Evolutionary conservation across 1,284 basidiomycete genomes (phyloP).

Genomic region (Malassezia cuniculi): DNA sequence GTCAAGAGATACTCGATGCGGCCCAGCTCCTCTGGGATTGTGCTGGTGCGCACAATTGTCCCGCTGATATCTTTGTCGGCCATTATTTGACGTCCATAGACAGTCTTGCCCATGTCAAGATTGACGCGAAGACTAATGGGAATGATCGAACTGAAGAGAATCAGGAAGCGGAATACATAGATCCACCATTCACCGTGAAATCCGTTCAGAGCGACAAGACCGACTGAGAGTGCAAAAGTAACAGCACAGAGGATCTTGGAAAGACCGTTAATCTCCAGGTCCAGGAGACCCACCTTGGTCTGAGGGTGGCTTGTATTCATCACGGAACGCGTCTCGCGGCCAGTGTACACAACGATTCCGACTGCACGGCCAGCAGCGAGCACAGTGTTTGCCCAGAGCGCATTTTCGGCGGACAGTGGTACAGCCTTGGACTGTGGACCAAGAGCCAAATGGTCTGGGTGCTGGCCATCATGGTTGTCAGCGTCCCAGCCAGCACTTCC

Average conservation of each 20-base stretch:
- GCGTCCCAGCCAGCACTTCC: not conserved
- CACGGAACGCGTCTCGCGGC: constrained; percentile 86
- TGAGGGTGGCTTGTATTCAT: constrained; percentile 97
- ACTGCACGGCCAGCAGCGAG: constrained; percentile 85
- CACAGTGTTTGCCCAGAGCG: constrained; percentile 95
- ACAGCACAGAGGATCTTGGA: constrained; percentile 94
- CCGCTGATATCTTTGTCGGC: constrained; percentile 79
- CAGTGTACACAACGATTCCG: constrained; percentile 86
- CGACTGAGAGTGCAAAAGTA: constrained; percentile 78
- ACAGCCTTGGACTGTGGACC: constrained; percentile 31
- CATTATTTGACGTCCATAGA: constrained; percentile 91
- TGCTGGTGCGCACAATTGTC: constrained; percentile 91
- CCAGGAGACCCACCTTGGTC: constrained; percentile 83
- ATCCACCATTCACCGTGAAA: constrained; percentile 93
- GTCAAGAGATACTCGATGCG: constrained; percentile 88
- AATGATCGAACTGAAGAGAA: constrained; percentile 95
- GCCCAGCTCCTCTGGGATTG: constrained; percentile 89
- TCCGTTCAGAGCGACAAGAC: constrained; percentile 86
- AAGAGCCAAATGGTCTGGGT: constrained; percentile 47
- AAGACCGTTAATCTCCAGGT: constrained; percentile 85
- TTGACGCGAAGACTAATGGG: constrained; percentile 98
- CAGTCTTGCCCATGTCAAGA: constrained; percentile 97
- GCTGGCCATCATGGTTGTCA: constrained; percentile 12
- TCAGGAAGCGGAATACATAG: constrained; percentile 90
- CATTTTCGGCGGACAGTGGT: constrained; percentile 66